phyloP scores from a whole-genome alignment of 208 protist genomes.

The Acanthamoeba castellanii region DNA sequence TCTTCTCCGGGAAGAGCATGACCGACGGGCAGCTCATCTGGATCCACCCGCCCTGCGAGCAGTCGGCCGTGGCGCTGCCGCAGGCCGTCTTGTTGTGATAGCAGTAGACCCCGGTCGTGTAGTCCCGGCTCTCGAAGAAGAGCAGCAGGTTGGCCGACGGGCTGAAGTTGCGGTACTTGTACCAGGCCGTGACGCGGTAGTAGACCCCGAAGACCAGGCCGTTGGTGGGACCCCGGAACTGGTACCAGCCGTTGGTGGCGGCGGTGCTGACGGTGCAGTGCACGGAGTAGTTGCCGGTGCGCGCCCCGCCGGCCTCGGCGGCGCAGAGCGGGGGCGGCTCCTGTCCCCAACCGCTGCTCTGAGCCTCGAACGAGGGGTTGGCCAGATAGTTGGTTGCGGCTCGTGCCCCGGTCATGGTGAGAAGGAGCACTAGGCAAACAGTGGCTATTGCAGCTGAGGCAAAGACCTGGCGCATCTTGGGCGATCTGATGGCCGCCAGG shows the following conservation, averaged over 20 bases:
- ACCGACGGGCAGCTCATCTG: slow-evolving; percentile 22
- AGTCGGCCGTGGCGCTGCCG: neutral
- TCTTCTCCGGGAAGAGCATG: slow-evolving; percentile 44
- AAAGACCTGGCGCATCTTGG: too few species aligned
- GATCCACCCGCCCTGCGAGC: neutral
- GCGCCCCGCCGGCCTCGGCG: neutral
- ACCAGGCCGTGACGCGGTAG: neutral
- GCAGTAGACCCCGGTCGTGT: slow-evolving; percentile 22
- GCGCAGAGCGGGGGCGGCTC: neutral
- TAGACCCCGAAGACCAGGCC: neutral
- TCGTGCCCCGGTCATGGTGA: too few species aligned
- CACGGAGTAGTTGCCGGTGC: neutral
- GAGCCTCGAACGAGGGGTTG: neutral
- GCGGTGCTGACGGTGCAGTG: neutral
- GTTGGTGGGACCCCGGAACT: neutral
- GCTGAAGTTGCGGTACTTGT: slow-evolving; percentile 25
- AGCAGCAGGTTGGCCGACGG: neutral
- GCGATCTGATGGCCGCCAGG: too few species aligned
- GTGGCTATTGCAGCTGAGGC: too few species aligned
- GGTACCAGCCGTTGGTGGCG: neutral
- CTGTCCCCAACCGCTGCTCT: neutral
- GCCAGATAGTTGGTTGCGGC: neutral
- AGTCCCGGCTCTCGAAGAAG: slow-evolving; percentile 11
- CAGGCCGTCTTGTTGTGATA: slow-evolving; percentile 27
- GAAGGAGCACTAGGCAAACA: too few species aligned